Base-by-base conservation (phyloP, 192 early-diverging fungal genomes). In the Gigaspora rosea region DNA sequence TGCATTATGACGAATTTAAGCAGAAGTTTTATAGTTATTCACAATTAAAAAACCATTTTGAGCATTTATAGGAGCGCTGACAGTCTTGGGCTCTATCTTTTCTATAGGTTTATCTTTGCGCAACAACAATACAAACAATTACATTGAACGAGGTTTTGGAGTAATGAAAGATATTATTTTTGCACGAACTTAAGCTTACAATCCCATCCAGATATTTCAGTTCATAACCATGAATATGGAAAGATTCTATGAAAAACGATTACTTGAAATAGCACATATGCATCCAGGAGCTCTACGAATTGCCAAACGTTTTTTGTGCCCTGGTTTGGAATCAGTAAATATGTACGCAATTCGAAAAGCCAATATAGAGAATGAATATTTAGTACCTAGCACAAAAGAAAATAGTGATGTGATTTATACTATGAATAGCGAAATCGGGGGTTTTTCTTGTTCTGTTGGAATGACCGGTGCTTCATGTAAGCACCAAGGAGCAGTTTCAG, bases 111-210 rank as follows among this genome's bases (percentile, higher is more conserved):
- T 35, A 10, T 18, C 64, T 27, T 27, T 13, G 0, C 22, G 63
- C 0, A 15, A 2, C 3, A 65, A 65, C 22, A 2, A 66, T 4
- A 66, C 64, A 35, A 35, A 66, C 18, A 66, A 66, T 47, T 47
- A 35, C 35, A 8, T 66, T 10, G 33, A 33, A 41, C 33, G 8
- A 1, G 8, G 32, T 66, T 66, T 66, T 4, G 3, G 32, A 0
- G 35, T 66, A 18, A 33, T 66, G 9, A 66, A 66, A 66, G 64
- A 66, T 41, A 66, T 66, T 2, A 5, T 46, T 4, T 66, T 66
- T 35, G 33, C 64, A 18, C 33, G 64, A 18, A 36, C 32, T 7
- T 32, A 66, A 41, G 64, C 8, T 2, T 66, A 66, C 35, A 66
- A 66, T 41, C 2, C 35, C 35, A n/a, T n/a, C 1, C 33, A 66